Evolutionary conservation across 2,329 filamentous ascomycete genomes (phyloP), one percentile per base, ranked within the genome.

Genomic region (Sclerotinia trifoliorum): DNA sequence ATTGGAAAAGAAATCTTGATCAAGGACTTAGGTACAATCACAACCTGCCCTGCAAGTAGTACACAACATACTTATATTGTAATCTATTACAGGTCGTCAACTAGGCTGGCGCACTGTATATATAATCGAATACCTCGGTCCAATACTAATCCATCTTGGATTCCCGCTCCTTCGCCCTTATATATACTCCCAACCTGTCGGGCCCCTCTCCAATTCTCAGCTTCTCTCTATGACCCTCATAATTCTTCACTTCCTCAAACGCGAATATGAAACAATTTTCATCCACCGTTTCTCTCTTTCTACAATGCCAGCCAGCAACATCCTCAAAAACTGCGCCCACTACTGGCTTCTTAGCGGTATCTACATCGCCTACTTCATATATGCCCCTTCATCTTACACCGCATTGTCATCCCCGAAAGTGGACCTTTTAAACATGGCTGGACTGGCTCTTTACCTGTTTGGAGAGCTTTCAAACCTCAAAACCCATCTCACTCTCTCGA

Each of bases 61-160:
- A n/a, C 21, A 21, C 19, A 55, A 10, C 24, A 46, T 62, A 51
- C 51, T 61, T 26, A 42, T 29, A 21, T 4, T 32, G 8, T 5
- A 6, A 26, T 8, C 15, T 11, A 32, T 11, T 15, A 48, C 69
- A 96, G 93, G 95, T 21, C 87, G 89, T 61, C 95, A 99, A 80
- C 90, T 97, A 67, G 88, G 88, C 71, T 99, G 95, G 95, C 89
- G 88, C 72, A 95, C 92, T 70, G 94, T 98, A 79, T 99, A 94
- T 83, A 82, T 97, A 71, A 89, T 97, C 82, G 95, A 99, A 81
- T 99, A 99, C 80, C 81, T 95, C 73, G 95, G 95, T 5, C 95
- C 95, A 7, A 86, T 98, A 75, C 81, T 97, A 76, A 91, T 98
- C 81, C 94, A 97, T 82, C 86, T 87, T 56, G 83, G 92, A 74